Evolutionary conservation across 192 early-diverging fungal genomes (phyloP), one percentile per base, ranked within the genome.

Genomic region (Podila horticola): DNA sequence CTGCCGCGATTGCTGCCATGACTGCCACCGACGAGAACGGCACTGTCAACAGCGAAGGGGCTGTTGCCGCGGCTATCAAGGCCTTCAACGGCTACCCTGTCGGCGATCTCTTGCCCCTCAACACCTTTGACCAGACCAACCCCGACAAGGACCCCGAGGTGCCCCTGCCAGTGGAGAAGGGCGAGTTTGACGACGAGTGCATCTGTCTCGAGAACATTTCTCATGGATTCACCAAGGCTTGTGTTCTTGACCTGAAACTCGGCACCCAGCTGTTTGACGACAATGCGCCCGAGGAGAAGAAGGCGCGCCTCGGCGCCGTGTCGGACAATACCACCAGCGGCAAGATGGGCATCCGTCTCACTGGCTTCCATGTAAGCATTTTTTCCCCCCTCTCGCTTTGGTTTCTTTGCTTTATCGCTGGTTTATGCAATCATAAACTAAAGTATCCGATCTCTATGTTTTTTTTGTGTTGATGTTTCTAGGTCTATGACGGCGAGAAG

Each of bases 211-310:
- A 97, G 71, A 96, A 98, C 63, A 58, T 97, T 45, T 66, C 93
- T 5, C 68, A 76, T 60, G 86, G 88, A 13, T 95, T 95, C 71
- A 84, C 69, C 13, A 83, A 90, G 41, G 91, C 96, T 2, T 97
- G 94, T 69, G 83, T 97, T 13, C 79, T 95, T 51, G 97, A 99
- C 82, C 58, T 97, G 29, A 99, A 99, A 82, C 73, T 99, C 49
- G 97, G 97, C 9, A 88, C 87, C 4, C 88, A 89, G 58, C 79
- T 97, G 36, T 92, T 91, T 74, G 95, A 93, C 55, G 85, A 90
- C 30, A 86, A 93, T 34, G 95, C 95, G 0, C 66, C 81, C 1
- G 89, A 88, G 9, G 92, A 87, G 52, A 99, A 99, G 82, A 83
- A 79, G 9, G 75, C 71, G 26, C 86, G 87, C 68, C 93, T 95